These are phyloP conservation scores for Bjerkandera adusta DNA, from an alignment of 1,284 basidiomycete genomes.

Conservation along the genomic window DNA sequence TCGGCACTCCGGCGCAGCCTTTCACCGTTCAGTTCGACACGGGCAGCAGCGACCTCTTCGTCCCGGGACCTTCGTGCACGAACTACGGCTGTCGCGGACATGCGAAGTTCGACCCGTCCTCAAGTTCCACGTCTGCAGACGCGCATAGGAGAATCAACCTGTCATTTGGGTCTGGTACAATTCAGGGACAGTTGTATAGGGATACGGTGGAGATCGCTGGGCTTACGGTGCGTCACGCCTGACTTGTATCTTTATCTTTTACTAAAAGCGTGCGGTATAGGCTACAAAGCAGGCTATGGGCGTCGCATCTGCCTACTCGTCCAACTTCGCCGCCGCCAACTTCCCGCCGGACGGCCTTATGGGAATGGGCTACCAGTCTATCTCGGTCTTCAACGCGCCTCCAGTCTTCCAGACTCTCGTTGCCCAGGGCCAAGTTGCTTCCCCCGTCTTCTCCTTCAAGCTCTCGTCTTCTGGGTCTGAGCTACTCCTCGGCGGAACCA, in stretches of 20 bases:
- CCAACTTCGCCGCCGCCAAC: constrained; percentile 30
- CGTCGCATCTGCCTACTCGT: constrained; percentile 42
- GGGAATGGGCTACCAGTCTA: constrained; percentile 42
- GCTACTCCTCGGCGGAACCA: constrained; percentile 56
- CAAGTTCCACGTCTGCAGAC: constrained; percentile 28
- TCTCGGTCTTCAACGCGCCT: constrained; percentile 33
- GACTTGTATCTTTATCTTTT: constrained; percentile 7
- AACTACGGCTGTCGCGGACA: constrained; percentile 33
- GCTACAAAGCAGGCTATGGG: constrained; percentile 38
- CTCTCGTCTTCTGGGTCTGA: constrained; percentile 43
- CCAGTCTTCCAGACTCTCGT: constrained; percentile 47
- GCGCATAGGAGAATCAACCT: constrained; percentile 23
- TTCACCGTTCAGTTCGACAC: constrained; percentile 22
- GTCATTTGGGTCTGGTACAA: constrained; percentile 30
- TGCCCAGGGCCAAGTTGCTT: constrained; percentile 32
- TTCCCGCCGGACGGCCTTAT: constrained; percentile 48
- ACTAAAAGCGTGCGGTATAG: constrained; percentile 1
- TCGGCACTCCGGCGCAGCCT: constrained; percentile 36
- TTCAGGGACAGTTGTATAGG: constrained; percentile 29
- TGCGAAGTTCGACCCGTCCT: constrained; percentile 28
- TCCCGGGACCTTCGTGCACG: constrained; percentile 36
- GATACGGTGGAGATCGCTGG: constrained; percentile 27
- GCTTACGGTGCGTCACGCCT: constrained; percentile 13
- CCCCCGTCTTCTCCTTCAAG: constrained; percentile 53
- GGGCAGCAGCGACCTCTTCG: constrained; percentile 39